A percentile compares a stretch with the other conserved stretches of the same genome.
phyloP scores from a whole-genome alignment of 73 alveolate species.

The Breviolum minutum region DNA sequence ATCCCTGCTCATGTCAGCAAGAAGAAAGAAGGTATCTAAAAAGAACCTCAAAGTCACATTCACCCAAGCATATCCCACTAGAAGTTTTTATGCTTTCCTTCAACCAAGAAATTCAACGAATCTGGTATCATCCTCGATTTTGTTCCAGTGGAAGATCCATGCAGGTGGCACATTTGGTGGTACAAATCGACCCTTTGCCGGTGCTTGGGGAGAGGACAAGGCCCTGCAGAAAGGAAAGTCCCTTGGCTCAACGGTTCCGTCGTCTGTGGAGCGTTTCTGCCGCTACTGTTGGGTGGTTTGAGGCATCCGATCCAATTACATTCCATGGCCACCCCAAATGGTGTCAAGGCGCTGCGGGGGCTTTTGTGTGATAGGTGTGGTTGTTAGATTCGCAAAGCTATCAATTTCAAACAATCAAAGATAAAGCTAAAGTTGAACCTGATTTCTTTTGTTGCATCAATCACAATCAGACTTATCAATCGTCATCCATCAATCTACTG shows the following conservation, averaged over 20 bases:
- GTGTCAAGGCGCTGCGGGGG: neutral
- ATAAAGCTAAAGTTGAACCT: too few relatives aligned
- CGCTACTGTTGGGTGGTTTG: neutral
- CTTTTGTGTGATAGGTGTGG: neutral
- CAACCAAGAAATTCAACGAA: too few relatives aligned
- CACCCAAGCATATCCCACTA: too few relatives aligned
- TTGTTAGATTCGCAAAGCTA: neutral
- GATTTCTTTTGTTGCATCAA: neutral
- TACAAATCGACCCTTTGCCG: constrained; percentile 57
- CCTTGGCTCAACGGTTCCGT: neutral
- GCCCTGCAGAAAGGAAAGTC: constrained; percentile 36
- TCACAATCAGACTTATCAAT: neutral
- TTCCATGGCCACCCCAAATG: constrained; percentile 60
- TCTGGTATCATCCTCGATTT: too few relatives aligned
- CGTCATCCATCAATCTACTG: too few relatives aligned
- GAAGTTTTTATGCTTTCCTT: too few relatives aligned
- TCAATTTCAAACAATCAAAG: neutral
- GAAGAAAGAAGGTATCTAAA: too few relatives aligned
- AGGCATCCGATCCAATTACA: constrained; percentile 30
- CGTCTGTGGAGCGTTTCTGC: neutral
- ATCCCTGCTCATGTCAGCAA: too few relatives aligned
- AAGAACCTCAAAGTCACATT: too few relatives aligned
- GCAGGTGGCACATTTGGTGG: constrained; percentile 55
- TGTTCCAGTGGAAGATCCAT: neutral
- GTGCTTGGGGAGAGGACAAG: constrained; percentile 85